Evolutionary conservation across 768 basidiomycete genomes (phyloP), one percentile per base, ranked within the genome.

Genomic region (Agaricus sinodeliciosus): DNA sequence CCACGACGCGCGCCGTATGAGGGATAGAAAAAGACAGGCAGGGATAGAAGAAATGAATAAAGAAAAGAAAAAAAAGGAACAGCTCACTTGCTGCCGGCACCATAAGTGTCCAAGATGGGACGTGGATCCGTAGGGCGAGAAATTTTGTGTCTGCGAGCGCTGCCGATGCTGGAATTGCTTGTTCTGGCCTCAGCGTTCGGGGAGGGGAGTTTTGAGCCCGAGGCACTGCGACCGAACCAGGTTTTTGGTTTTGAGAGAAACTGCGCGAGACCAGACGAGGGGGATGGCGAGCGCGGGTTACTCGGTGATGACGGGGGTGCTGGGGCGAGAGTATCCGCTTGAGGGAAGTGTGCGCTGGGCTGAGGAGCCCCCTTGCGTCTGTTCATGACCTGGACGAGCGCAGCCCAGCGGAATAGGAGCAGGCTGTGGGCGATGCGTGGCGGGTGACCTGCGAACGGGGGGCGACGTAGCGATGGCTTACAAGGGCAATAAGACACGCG

Each of bases 121-220:
- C 89, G 71, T 8, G 87, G 89, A 60, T 91, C 90, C 4, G 87
- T 89, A 1, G 89, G 89, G 43, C 84, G 82, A 28, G 90, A 91
- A 35, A 91, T 92, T 74, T 89, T 90, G 49, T 81, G 85, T 57
- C 85, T 88, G 55, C 85, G 63, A 41, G 65, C 55, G 3, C 63
- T 60, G 9, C 64, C 66, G 26, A 68, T 69, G 49, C 67, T 64
- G 22, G 65, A 57, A 36, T 51, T 51, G 56, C 78, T 82, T 0
- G 76, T 58, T 54, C 81, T 69, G 1, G 80, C 76, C 51, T 82
- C 79, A 35, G 67, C 49, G 19, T 70, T 50, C 39, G 66, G 46
- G 55, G 72, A 57, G 35, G 74, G 57, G 34, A 72, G 58, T 63
- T 77, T 77, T 41, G 80, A 74, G 8, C 74, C 71, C 1, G 84